Percentiles rank a stretch among this genome's conserved stretches.
phyloP scores from a whole-genome alignment of 805 yeast genomes.

The Isabelozyma heimii region DNA sequence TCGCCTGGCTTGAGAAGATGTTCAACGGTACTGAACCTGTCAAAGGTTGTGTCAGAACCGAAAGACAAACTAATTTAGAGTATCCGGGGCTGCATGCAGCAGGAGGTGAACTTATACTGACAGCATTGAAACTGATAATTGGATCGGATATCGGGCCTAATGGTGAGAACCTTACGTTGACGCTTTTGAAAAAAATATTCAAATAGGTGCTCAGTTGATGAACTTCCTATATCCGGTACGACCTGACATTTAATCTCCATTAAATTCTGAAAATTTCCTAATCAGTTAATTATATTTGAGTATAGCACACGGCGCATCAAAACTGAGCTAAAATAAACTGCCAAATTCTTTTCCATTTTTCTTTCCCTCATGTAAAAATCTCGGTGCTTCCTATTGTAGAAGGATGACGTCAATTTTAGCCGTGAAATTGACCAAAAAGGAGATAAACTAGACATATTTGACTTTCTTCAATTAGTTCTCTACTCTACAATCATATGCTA shows the following conservation, averaged over 20 bases:
- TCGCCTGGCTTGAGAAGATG: constrained; percentile 16
- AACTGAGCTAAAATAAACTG: background rate
- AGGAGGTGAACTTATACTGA: background rate
- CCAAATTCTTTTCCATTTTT: no score
- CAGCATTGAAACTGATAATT: background rate
- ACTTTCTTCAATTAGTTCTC: background rate
- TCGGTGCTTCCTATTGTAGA: background rate
- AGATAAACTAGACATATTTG: background rate
- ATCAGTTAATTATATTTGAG: no score
- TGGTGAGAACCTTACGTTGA: background rate
- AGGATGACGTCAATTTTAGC: background rate
- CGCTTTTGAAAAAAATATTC: background rate
- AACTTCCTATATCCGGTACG: no score
- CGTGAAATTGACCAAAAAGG: background rate
- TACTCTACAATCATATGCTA: background rate
- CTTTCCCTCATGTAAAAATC: background rate
- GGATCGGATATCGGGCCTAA: background rate
- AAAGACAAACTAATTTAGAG: constrained; percentile 6
- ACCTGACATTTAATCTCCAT: no score
- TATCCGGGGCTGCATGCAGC: constrained; percentile 7
- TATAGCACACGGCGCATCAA: no score
- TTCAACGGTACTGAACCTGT: constrained; percentile 13
- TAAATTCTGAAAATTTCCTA: no score
- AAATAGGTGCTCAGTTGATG: no score
- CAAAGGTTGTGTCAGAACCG: constrained; percentile 14